Evolutionary conservation across 139 green algal genomes (phyloP).

Genomic region (Chlamydomonas eustigma): DNA sequence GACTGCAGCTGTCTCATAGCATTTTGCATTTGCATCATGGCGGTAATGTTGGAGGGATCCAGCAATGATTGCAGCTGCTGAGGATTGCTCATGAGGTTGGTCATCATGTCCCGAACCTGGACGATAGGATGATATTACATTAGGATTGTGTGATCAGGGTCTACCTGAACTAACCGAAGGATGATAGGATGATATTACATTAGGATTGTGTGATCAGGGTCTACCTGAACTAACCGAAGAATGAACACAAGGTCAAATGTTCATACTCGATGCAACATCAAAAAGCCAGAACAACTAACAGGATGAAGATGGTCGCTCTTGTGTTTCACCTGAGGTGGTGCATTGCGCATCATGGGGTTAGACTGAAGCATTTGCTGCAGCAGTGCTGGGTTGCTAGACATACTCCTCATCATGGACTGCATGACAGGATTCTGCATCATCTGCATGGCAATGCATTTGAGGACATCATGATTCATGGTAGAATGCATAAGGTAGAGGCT

Average conservation of each 20-base stretch:
- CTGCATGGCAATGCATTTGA: too few relatives aligned
- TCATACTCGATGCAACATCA: too few relatives aligned
- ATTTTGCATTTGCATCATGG: constrained; percentile 60
- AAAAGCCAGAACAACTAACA: too few relatives aligned
- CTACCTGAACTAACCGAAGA: too few relatives aligned
- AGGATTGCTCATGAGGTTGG: constrained; percentile 57
- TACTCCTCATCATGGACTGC: constrained; percentile 62
- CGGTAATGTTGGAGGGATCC: constrained; percentile 65
- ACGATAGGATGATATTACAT: neutral
- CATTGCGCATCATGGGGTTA: constrained; percentile 34
- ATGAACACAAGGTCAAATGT: too few relatives aligned
- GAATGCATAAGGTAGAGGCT: too few relatives aligned
- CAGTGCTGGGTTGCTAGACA: constrained; percentile 54
- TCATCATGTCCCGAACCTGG: neutral
- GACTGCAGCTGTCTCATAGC: neutral
- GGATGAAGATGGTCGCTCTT: too few relatives aligned
- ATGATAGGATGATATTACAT: neutral
- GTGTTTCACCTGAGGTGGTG: constrained; percentile 34
- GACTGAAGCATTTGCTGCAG: constrained; percentile 28
- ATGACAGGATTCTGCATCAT: constrained; percentile 67
- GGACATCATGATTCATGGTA: too few relatives aligned
- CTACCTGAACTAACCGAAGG: too few relatives aligned
- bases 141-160: too few relatives aligned
- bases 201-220: too few relatives aligned
- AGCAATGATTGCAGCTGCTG: constrained; percentile 73